Evolutionary conservation across 2,329 filamentous ascomycete species (phyloP).

Genomic region (Alternaria novae-zelandiae): DNA sequence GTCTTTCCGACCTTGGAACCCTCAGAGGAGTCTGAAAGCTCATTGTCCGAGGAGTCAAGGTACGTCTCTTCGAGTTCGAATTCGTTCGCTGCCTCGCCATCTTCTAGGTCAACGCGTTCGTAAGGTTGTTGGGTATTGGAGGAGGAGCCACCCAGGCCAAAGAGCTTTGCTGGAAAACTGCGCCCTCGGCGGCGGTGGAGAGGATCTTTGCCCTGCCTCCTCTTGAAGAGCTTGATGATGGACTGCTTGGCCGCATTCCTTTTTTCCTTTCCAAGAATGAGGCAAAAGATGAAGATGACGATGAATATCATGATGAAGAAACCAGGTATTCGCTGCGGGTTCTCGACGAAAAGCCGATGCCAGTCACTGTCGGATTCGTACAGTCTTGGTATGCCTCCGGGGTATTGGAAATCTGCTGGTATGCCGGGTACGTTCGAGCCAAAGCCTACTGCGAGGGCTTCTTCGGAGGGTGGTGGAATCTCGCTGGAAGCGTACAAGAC

Average conservation of each 20-base stretch:
- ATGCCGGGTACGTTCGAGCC: conserved; percentile 78
- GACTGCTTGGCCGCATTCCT: conserved; percentile 65
- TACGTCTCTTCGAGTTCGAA: conserved; percentile 69
- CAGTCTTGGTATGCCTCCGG: conserved; percentile 62
- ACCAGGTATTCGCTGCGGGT: conserved; percentile 73
- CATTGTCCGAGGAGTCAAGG: conserved; percentile 64
- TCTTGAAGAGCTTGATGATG: conserved; percentile 56
- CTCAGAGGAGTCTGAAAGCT: conserved; percentile 66
- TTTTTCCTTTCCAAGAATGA: conserved; percentile 81
- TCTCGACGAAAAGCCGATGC: conserved; percentile 67
- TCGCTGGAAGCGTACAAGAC: conserved; percentile 92
- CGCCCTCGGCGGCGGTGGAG: conserved; percentile 49
- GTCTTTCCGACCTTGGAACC: conserved; percentile 63
- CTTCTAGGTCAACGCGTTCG: conserved; percentile 76
- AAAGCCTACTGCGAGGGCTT: conserved; percentile 82
- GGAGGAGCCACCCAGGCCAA: conserved; percentile 54
- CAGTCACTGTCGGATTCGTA: conserved; percentile 59
- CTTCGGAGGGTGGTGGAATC: conserved; percentile 68
- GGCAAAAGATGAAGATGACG: conserved; percentile 70
- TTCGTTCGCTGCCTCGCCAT: conserved; percentile 70
- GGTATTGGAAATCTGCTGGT: conserved; percentile 82
- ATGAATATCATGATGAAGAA: conserved; percentile 80
- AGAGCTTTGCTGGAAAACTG: conserved; percentile 62
- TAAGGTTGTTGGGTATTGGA: conserved; percentile 61
- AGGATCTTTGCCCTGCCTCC: conserved; percentile 49